Percentiles rank a stretch among this genome's conserved stretches.
phyloP scores from a whole-genome alignment of 2,329 filamentous ascomycete species.

The Daldinia sp. region DNA sequence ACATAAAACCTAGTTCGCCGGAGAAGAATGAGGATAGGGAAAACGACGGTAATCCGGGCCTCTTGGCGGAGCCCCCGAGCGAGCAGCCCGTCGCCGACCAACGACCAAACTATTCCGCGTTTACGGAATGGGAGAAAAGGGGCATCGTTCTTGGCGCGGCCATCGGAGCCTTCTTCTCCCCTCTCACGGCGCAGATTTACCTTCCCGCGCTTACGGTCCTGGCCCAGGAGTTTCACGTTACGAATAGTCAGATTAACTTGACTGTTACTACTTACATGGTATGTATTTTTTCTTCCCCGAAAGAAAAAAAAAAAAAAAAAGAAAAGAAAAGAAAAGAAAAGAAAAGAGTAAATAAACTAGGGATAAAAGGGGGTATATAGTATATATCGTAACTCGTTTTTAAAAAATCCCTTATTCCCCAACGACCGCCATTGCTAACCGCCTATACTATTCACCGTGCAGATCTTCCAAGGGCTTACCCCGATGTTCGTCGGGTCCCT shows the following conservation, averaged over 20 bases:
- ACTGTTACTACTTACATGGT: conserved; percentile 54
- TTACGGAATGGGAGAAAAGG: conserved; percentile 49
- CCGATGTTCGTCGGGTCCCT: conserved; percentile 64
- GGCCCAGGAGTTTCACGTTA: conserved; percentile 56
- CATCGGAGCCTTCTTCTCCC: conserved; percentile 51
- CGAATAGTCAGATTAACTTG: conserved; percentile 52
- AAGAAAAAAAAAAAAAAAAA: not conserved
- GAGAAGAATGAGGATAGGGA: conserved; percentile 17
- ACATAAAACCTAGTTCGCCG: not conserved
- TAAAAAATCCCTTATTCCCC: not conserved
- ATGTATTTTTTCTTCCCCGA: conserved; percentile 8
- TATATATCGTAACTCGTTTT: conserved; percentile 1
- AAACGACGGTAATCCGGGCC: not conserved
- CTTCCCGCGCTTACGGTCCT: conserved; percentile 59
- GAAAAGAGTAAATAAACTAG: not conserved
- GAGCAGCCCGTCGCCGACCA: conserved; percentile 30
- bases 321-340: not conserved
- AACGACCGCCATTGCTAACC: not conserved
- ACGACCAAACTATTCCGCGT: conserved; percentile 40
- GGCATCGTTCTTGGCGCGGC: conserved; percentile 50
- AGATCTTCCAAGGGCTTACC: conserved; percentile 66
- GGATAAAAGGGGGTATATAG: conserved; percentile 3
- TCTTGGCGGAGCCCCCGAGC: conserved; percentile 29
- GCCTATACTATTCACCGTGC: conserved; percentile 21
- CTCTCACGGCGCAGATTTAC: conserved; percentile 57